Evolutionary conservation across 2,329 filamentous ascomycete species (phyloP).

Genomic region (Talaromyces sp.): DNA sequence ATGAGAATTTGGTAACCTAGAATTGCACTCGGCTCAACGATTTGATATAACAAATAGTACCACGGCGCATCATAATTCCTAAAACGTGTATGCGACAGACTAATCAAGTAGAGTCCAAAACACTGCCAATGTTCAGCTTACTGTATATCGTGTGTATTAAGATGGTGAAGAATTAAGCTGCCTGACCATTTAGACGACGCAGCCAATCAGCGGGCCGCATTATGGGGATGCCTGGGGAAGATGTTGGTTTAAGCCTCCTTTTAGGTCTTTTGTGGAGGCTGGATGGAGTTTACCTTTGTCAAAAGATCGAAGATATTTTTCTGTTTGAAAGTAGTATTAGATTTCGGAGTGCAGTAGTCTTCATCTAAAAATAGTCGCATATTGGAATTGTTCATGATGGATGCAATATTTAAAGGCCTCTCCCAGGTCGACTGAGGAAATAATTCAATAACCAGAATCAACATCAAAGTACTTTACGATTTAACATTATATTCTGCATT

Average conservation of each 20-base stretch:
- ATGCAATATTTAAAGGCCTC: not conserved
- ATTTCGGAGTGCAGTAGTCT: not conserved
- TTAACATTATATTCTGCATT: not conserved
- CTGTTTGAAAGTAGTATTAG: not conserved
- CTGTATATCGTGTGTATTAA: not conserved
- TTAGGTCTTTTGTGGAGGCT: not conserved
- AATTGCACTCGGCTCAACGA: not conserved
- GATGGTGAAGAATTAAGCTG: not conserved
- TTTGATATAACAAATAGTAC: too few relatives aligned
- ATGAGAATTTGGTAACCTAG: not conserved
- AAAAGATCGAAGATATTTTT: not conserved
- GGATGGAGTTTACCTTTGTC: not conserved
- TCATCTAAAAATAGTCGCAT: not conserved
- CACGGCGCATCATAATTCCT: not conserved
- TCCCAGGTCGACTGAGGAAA: not conserved
- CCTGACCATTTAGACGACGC: not conserved
- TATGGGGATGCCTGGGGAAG: slow-evolving; percentile 2
- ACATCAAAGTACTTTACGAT: not conserved
- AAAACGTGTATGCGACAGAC: not conserved
- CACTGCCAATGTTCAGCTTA: not conserved
- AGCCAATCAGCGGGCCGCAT: slow-evolving; percentile 6
- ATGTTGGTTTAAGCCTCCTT: not conserved
- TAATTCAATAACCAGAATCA: not conserved
- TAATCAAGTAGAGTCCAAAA: too few relatives aligned
- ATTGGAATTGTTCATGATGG: not conserved